These are phyloP conservation scores for Cavenderia fasciculata DNA, from an alignment of 78 protist genomes.

Conservation along the genomic window DNA sequence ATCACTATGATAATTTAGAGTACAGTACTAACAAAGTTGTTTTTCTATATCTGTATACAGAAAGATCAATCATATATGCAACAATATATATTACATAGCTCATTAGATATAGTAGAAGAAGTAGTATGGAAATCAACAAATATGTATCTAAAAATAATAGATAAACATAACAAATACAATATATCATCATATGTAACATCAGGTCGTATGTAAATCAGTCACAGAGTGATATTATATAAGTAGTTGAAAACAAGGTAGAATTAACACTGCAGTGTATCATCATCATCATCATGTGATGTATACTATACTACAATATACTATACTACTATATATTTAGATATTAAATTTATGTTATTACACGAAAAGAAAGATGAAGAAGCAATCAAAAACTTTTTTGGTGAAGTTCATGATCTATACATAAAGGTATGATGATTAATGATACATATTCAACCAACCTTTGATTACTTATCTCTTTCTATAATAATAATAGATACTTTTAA, in stretches of 20 bases:
- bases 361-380: constrained; percentile 82
- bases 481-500: constrained; percentile 24
- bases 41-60: no score
- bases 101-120: constrained; percentile 68
- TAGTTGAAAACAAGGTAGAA: no score
- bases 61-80: background rate
- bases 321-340: constrained; percentile 10
- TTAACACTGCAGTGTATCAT: no score
- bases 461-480: background rate
- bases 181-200: constrained; percentile 69
- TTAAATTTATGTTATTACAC: constrained; percentile 72
- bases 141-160: constrained; percentile 56
- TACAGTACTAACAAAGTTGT: background rate
- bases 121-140: constrained; percentile 58
- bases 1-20: background rate
- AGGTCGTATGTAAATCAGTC: constrained; percentile 73
- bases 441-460: background rate
- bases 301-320: no score
- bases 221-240: no score
- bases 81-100: constrained; percentile 62
- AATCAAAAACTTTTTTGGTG: constrained; percentile 68
- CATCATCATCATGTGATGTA: no score
- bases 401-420: constrained; percentile 66
- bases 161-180: constrained; percentile 42
- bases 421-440: constrained; percentile 17